These are phyloP conservation scores for Dichotomopilus funicola DNA, from an alignment of 2,329 filamentous ascomycete species.

Conservation along the genomic window DNA sequence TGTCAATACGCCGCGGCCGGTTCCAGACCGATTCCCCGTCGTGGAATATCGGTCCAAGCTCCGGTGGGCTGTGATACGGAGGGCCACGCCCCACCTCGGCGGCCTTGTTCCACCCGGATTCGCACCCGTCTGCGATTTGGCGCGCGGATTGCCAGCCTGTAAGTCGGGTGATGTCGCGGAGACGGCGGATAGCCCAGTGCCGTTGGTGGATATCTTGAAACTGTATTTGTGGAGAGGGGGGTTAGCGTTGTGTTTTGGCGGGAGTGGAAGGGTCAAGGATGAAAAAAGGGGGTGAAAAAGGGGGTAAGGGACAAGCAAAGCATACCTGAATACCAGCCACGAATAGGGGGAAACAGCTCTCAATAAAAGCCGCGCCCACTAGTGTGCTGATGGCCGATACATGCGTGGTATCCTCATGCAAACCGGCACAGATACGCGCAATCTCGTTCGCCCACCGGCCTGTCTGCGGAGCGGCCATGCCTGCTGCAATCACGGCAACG, in stretches of 20 bases:
- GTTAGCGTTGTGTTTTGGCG: background rate
- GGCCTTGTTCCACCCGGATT: conserved; percentile 74
- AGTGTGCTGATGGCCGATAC: conserved; percentile 62
- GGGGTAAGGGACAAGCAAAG: background rate
- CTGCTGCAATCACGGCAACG: conserved; percentile 79
- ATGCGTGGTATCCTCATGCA: conserved; percentile 49
- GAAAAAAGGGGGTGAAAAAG: background rate
- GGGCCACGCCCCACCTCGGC: conserved; percentile 69
- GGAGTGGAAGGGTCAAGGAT: background rate
- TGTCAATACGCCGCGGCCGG: conserved; percentile 45
- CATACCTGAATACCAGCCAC: conserved; percentile 71
- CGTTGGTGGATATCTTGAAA: conserved; percentile 67
- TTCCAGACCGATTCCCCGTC: conserved; percentile 37
- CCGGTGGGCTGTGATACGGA: conserved; percentile 53
- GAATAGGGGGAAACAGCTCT: conserved; percentile 76
- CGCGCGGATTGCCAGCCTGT: conserved; percentile 84
- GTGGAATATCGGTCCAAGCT: conserved; percentile 32
- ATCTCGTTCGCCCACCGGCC: conserved; percentile 64
- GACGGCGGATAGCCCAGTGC: conserved; percentile 66
- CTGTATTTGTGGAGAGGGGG: conserved; percentile 36
- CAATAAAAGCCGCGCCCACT: conserved; percentile 74
- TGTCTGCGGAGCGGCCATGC: conserved; percentile 68
- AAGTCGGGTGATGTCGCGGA: conserved; percentile 68
- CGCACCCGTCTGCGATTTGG: conserved; percentile 76
- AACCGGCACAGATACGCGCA: conserved; percentile 71